phyloP scores from a whole-genome alignment of 78 protist species.

The Chrysochromulina tobinii region DNA sequence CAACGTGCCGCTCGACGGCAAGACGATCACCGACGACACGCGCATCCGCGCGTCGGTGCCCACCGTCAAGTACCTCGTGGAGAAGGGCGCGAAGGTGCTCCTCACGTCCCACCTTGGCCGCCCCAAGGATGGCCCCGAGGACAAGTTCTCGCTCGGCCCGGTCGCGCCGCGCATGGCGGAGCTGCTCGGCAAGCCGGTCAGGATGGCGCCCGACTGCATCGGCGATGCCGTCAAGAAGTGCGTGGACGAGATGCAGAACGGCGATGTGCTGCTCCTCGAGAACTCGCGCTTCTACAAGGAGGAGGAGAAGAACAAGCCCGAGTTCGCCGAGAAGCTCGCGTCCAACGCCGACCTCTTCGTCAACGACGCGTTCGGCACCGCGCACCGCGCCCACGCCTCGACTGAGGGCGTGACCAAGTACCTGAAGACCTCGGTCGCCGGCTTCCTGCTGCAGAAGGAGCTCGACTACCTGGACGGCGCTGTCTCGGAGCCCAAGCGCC shows the following conservation, averaged over 20 bases:
- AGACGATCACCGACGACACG: conserved; percentile 58
- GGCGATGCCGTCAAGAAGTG: conserved; percentile 43
- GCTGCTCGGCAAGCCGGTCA: conserved; percentile 43
- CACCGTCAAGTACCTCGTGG: conserved; percentile 60
- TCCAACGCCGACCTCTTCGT: conserved; percentile 50
- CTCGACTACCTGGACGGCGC: conserved; percentile 66
- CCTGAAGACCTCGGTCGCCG: conserved; percentile 58
- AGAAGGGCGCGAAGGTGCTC: conserved; percentile 57
- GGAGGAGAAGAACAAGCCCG: conserved; percentile 68
- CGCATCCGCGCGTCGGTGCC: conserved; percentile 73
- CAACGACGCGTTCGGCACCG: conserved; percentile 76
- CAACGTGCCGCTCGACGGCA: conserved; percentile 75
- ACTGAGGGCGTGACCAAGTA: conserved; percentile 69
- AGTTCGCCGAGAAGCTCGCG: conserved; percentile 64
- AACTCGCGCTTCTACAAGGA: conserved; percentile 80
- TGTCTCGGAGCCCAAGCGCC: conserved; percentile 59
- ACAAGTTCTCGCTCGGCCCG: conserved; percentile 66
- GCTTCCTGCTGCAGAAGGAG: conserved; percentile 76
- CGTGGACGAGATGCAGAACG: conserved; percentile 23
- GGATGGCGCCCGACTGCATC: conserved; percentile 50
- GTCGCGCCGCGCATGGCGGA: conserved; percentile 54
- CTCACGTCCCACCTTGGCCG: conserved; percentile 76
- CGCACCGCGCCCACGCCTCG: conserved; percentile 84
- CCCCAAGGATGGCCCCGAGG: conserved; percentile 63
- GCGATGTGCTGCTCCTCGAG: conserved; percentile 65